A percentile compares a stretch with the other conserved stretches of the same genome.
Conservation (phyloP, 345 rosid species). For the Lepidium didymum region DNA sequence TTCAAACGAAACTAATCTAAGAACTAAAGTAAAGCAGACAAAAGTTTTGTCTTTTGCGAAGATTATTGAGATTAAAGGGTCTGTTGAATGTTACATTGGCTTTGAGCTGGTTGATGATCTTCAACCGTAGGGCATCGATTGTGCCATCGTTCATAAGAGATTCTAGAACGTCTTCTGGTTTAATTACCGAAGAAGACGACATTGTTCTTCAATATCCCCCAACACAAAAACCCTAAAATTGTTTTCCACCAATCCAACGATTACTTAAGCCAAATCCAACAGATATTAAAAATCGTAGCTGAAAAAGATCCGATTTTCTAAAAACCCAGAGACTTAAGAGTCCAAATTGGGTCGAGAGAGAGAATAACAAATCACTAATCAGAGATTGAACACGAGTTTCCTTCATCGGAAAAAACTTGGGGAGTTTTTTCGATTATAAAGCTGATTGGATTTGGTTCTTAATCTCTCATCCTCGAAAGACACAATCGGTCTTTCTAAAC, state of each 20-base stretch:
- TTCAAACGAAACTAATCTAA: background rate
- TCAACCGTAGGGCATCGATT: constrained; percentile 69
- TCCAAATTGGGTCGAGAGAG: background rate
- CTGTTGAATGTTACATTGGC: constrained; percentile 47
- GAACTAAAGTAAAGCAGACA: background rate
- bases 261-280: background rate
- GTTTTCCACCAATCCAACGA: background rate
- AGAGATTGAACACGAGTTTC: background rate
- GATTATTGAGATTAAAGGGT: background rate
- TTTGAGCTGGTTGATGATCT: constrained; percentile 86
- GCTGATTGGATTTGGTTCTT: background rate
- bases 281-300: background rate
- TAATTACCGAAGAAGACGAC: constrained; percentile 65
- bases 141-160: constrained; percentile 88
- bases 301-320: background rate
- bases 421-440: background rate
- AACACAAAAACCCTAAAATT: constrained; percentile 14
- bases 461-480: background rate
- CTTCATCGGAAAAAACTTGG: background rate
- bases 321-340: background rate
- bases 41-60: background rate
- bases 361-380: background rate
- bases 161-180: constrained; percentile 81
- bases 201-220: constrained; percentile 2
- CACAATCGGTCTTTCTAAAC: background rate